Base-by-base conservation (phyloP, 2,329 filamentous ascomycete species). In the Beauveria bassiana region DNA sequence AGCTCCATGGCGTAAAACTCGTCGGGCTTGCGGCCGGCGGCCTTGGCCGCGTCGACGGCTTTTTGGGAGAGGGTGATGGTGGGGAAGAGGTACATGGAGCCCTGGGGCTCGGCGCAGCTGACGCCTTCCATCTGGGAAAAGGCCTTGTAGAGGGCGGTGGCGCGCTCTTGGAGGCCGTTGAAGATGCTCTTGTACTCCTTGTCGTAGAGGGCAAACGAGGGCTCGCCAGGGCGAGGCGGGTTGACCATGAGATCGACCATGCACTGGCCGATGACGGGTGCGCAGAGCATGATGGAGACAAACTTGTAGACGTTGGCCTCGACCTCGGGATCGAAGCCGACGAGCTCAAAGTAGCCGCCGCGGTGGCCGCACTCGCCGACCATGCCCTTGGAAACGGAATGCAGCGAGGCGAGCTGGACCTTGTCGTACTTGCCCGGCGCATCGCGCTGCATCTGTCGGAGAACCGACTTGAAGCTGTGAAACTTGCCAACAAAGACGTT, bases 71-170 rank as follows among this genome's bases (percentile, higher is more conserved):
- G 80, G 40, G 80, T 86, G 77, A 99, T 96, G 68, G 91, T 95
- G 26, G 95, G 95, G 85, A 98, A 99, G 70, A 99, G 89, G 79
- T 99, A 99, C 95, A 99, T 99, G 73, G 90, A 88, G 64, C 95
- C 95, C 83, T 96, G 90, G 61, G 95, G 95, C 68, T 86, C 82
- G 69, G 89, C 89, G 77, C 93, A 96, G 73, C 93, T 85, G 63
- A 99, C 93, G 62, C 95, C 95, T 76, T 98, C 93, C 95, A 99
- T 98, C 72, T 91, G 79, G 74, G 86, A 81, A 77, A 99, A 99
- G 31, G 93, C 93, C 69, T 92, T 84, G 77, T 96, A 95, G 55
- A 99, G 82, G 7, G 95, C 93, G 63, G 81, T 84, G 45, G 95
- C 95, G 66, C 95, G 88, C 74, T 89, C 78, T 71, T 86, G 85